Percentiles rank a stretch among this genome's conserved stretches.
Conservation (phyloP, 192 early-diverging fungal genomes). For the Phycomyces nitens region DNA sequence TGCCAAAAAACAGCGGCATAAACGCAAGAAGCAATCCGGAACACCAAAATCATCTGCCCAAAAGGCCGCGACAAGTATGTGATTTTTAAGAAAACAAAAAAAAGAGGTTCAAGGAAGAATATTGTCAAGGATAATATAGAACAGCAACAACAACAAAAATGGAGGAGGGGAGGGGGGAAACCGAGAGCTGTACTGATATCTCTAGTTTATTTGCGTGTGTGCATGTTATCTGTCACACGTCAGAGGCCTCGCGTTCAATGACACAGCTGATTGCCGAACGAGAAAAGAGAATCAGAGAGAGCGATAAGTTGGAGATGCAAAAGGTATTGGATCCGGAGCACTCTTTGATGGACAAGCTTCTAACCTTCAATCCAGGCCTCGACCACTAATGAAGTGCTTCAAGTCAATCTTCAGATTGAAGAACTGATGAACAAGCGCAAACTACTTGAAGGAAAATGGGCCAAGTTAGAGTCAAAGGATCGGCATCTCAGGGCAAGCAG, state of each 20-base stretch:
- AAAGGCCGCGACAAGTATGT: not conserved
- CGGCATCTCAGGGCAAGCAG: constrained; percentile 28
- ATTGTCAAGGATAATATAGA: too few species aligned
- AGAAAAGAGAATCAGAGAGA: constrained; percentile 47
- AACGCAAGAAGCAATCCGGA: constrained; percentile 14
- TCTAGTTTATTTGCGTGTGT: not conserved
- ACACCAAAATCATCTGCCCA: not conserved
- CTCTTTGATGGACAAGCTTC: constrained; percentile 3
- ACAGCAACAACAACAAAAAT: too few species aligned
- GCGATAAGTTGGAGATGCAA: constrained; percentile 46
- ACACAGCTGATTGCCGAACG: constrained; percentile 46
- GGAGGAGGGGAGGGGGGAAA: too few species aligned
- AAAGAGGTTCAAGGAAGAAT: too few species aligned
- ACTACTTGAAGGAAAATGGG: constrained; percentile 37
- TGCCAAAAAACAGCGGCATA: constrained; percentile 9
- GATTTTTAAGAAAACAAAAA: too few species aligned
- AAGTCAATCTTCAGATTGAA: constrained; percentile 46
- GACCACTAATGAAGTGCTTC: constrained; percentile 41
- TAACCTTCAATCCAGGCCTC: constrained; percentile 28
- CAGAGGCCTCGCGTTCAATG: constrained; percentile 24
- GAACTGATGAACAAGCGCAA: constrained; percentile 41
- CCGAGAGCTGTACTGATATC: not conserved
- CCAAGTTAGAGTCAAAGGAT: constrained; percentile 44
- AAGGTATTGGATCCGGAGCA: too few species aligned
- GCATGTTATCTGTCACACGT: too few species aligned